These are phyloP conservation scores for Nicotiana knightiana DNA, from an alignment of 257 asterid genomes.

Conservation along the genomic window DNA sequence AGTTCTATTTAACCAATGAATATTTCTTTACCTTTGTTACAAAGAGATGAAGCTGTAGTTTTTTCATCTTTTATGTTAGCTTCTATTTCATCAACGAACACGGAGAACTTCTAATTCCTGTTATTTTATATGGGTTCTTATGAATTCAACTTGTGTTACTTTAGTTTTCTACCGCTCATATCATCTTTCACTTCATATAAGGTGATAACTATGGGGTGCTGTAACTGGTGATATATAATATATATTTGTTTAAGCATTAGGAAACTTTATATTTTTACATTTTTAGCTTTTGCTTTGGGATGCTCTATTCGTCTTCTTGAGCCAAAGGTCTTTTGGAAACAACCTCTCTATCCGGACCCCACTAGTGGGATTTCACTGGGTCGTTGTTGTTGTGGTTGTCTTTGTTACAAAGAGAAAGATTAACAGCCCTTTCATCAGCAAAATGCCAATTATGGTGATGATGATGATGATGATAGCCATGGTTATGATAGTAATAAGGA, in stretches of 20 bases:
- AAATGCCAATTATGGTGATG: not conserved
- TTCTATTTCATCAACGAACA: not conserved
- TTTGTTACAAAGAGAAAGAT: not conserved
- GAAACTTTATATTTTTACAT: too few species aligned
- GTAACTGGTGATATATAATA: too few species aligned
- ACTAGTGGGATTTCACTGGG: too few species aligned
- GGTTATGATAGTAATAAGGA: not conserved
- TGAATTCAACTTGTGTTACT: not conserved
- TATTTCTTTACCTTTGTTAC: not conserved
- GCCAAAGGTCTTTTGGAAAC: too few species aligned
- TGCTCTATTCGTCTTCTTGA: too few species aligned
- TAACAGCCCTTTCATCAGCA: not conserved
- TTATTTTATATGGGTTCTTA: not conserved
- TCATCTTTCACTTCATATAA: not conserved
- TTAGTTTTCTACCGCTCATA: not conserved
- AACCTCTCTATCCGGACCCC: too few species aligned
- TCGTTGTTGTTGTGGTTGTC: too few species aligned
- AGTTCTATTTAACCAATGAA: not conserved
- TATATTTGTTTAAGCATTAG: too few species aligned
- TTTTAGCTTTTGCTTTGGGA: too few species aligned
- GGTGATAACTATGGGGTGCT: not conserved
- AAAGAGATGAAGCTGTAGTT: constrained; percentile 25
- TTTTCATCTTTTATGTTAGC: not conserved
- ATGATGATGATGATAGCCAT: not conserved
- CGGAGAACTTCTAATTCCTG: not conserved